Percentiles rank a stretch among this genome's conserved stretches.
phyloP scores from a whole-genome alignment of 768 basidiomycete genomes.

The Psilocybe cyanescens region DNA sequence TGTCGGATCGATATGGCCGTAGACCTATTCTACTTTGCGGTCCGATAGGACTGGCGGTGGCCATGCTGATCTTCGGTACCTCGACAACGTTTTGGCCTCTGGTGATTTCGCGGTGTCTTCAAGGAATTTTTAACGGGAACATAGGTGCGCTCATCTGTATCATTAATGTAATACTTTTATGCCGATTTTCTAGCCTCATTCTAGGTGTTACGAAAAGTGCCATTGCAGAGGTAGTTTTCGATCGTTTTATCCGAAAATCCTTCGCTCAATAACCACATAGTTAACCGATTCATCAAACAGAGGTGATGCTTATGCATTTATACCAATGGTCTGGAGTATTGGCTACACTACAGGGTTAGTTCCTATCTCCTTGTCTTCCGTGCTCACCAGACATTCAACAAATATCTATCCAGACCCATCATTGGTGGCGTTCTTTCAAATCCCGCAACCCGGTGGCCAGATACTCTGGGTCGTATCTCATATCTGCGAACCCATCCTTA shows the following conservation, averaged over 20 bases:
- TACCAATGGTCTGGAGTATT: conserved; percentile 37
- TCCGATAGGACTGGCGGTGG: conserved; percentile 40
- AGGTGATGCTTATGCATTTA: conserved; percentile 39
- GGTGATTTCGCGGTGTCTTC: conserved; percentile 32
- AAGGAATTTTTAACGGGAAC: conserved; percentile 47
- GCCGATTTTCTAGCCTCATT: neutral
- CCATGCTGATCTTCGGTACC: conserved; percentile 46
- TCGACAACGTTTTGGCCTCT: conserved; percentile 41
- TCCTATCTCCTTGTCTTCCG: conserved; percentile 38
- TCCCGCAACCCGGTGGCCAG: conserved; percentile 63
- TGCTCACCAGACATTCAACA: conserved; percentile 29
- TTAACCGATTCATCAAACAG: conserved; percentile 33
- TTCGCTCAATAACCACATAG: neutral
- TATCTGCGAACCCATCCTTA: conserved; percentile 44
- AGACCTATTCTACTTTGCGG: conserved; percentile 48
- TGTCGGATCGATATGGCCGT: conserved; percentile 47
- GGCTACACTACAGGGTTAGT: conserved; percentile 36
- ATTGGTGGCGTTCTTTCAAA: conserved; percentile 68
- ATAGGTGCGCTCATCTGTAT: conserved; percentile 16
- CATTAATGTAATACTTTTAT: neutral
- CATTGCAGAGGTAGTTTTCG: conserved; percentile 42
- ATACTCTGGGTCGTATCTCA: conserved; percentile 48
- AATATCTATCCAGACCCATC: conserved; percentile 47
- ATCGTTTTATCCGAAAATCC: neutral
- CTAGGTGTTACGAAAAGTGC: conserved; percentile 48